Conservation (phyloP, 768 basidiomycete species). For the Tulasnella sp. region DNA sequence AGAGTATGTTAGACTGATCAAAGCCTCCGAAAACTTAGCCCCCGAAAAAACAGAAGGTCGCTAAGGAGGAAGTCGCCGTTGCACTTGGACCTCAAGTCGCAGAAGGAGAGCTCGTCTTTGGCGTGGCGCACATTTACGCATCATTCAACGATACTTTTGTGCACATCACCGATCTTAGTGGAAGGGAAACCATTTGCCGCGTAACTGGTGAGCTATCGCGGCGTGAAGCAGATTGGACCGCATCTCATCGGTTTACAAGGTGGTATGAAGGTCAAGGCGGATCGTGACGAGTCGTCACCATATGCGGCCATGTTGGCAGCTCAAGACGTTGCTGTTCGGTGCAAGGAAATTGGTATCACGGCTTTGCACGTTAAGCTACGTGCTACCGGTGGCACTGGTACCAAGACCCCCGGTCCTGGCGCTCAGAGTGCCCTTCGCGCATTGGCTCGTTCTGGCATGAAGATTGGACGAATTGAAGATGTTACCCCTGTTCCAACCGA, state of each 20-base stretch:
- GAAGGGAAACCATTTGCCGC: conserved; percentile 98
- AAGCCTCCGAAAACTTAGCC: conserved; percentile 38
- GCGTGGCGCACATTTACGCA: conserved; percentile 97
- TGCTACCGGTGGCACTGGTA: conserved; percentile 94
- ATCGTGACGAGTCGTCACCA: conserved; percentile 97
- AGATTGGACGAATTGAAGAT: conserved; percentile 96
- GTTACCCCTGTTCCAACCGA: conserved; percentile 97
- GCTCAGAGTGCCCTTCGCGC: conserved; percentile 97
- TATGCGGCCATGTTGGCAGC: conserved; percentile 98
- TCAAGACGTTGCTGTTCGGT: conserved; percentile 91
- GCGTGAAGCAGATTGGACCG: neutral
- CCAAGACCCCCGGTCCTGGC: conserved; percentile 98
- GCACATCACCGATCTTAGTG: conserved; percentile 96
- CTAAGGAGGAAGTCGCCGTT: conserved; percentile 74
- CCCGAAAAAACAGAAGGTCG: conserved; percentile 73
- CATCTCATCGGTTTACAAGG: conserved; percentile 37
- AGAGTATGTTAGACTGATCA: neutral
- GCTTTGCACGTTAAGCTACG: conserved; percentile 99
- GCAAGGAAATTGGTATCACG: conserved; percentile 97
- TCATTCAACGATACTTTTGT: conserved; percentile 99
- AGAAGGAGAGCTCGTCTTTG: conserved; percentile 95
- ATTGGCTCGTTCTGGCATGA: conserved; percentile 95
- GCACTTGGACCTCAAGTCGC: conserved; percentile 92
- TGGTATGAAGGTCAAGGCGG: conserved; percentile 99
- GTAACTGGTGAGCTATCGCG: conserved; percentile 66